Base-by-base conservation (phyloP, 176 grass and related monocot species). In the Eragrostis curvula region DNA sequence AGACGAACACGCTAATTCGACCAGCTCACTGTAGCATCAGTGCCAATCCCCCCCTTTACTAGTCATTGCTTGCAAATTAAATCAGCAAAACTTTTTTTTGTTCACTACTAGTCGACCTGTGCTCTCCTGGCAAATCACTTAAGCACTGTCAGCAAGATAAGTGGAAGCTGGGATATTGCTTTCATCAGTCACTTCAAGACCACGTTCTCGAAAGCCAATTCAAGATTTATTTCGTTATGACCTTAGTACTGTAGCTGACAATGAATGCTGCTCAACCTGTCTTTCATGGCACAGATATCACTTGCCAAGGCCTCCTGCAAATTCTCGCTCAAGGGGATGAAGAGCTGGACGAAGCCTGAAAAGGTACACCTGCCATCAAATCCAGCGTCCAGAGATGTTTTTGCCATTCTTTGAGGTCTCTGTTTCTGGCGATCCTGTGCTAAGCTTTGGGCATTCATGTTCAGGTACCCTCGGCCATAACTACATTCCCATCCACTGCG, bases 311-410 rank as follows among this genome's bases (percentile, higher is more conserved):
- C 62, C 7, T n/a, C 97, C 16, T 93, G 91, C 66, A 20, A 25
- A 16, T 99, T 96, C 74, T 74, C 93, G 61, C 39, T 96, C 18
- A 92, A 96, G 42, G 66, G 78, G 25, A 60, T 99, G 64, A 96
- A 94, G 83, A 93, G 15, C 25, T 99, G 97, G 97, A 90, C 94
- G 85, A 99, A 96, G 73, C 93, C 97, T 7, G 82, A 99, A 3
- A 96, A 96, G 93, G 97, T 90, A 61, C 41, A 32, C 74, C 44
- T 24, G 36, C 5, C 36, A 65, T 41, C 66, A 78, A 24, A 0
- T 66, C n/a, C 71, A 56, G 12, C 28, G 45, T 44, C 41, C 12
- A 53, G 24, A 40, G 6, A 17, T 15, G 20, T 21, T 17, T 42
- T 11, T 15, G 21, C n/a, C 11, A 5, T 41, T 50, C 7, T 10